Percentiles rank a stretch among this genome's conserved stretches.
Conservation (phyloP, 2,329 filamentous ascomycete species). For the Epichloe hybrida region DNA sequence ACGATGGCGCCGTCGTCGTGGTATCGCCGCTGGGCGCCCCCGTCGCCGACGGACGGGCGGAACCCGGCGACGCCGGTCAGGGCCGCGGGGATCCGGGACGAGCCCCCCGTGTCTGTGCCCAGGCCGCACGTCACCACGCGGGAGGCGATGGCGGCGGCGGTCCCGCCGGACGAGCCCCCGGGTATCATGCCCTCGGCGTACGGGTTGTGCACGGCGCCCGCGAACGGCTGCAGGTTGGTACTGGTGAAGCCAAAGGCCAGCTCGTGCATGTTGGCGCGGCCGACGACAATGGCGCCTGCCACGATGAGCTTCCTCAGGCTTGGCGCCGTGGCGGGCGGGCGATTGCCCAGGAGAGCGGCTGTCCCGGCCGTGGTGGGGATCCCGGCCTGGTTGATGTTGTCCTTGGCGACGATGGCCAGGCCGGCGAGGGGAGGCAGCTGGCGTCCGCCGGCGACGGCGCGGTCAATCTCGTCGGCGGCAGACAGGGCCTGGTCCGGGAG, state of each 20-base stretch:
- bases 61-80: slow-evolving; percentile 10
- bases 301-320: slow-evolving; percentile 9
- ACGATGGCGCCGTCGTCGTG: slow-evolving; percentile 30
- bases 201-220: slow-evolving; percentile 8
- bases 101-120: slow-evolving; percentile 12
- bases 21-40: slow-evolving; percentile 7
- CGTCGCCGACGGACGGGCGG: slow-evolving; percentile 8
- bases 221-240: slow-evolving; percentile 8
- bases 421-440: slow-evolving; percentile 9
- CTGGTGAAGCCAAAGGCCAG: slow-evolving; percentile 10
- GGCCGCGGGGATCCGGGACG: slow-evolving; percentile 9
- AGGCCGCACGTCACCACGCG: slow-evolving; percentile 10
- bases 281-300: slow-evolving; percentile 20
- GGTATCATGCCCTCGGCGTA: slow-evolving; percentile 7
- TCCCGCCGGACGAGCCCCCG: slow-evolving; percentile 11
- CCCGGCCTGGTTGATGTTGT: slow-evolving; percentile 10
- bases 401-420: slow-evolving; percentile 11
- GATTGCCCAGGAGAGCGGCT: slow-evolving; percentile 5
- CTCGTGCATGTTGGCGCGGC: slow-evolving; percentile 39
- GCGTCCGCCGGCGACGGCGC: slow-evolving; percentile 4
- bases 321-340: slow-evolving; percentile 7
- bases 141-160: slow-evolving; percentile 9
- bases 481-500: neutral
- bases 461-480: slow-evolving; percentile 1
- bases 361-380: slow-evolving; percentile 8